Evolutionary conservation across 306 rosid species (phyloP), one percentile per base, ranked within the genome.

Genomic region (Pueraria montana): DNA sequence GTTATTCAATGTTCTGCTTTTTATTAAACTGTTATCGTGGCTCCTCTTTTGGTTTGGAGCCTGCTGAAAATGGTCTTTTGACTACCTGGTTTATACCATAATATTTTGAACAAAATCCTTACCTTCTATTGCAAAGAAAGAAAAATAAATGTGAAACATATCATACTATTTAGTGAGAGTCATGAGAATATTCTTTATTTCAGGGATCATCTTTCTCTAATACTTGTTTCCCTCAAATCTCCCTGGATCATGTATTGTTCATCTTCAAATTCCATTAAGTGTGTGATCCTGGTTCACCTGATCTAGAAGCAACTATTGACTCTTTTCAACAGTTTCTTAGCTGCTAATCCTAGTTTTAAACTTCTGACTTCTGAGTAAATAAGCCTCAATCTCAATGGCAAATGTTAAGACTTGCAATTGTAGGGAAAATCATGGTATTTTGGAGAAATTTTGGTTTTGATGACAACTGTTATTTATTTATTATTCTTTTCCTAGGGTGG

Each of bases 401-500:
- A 64, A 26, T 77, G 34, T 49, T 49, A n/a, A 32, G 11, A 21
- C 50, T 70, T 34, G 12, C 62, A 58, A 14, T 46, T 43, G 27
- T 2, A 3, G 24, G 36, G 8, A 27, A 73, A 82, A 42, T 52
- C 45, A 27, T 74, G 58, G 27, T 38, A 50, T n/a, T 34, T 27
- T 52, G 18, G 59, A 49, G 75, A 48, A 68, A 74, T 13, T 81
- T 74, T 53, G 76, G 62, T 27, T 82, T 74, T 42, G 12, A 77
- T 77, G 59, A n/a, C 58, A 23, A 6, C 67, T 42, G 32, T 55
- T 55, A 36, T 79, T 52, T 32, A 2, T 9, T 64, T 62, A 38
- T 45, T 69, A 27, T 27, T 27, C 32, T 11, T 70, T 23, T 14
- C 17, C 32, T 23, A 14, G 16, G 38, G 14, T 49, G 59, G 24